phyloP scores from a whole-genome alignment of 768 basidiomycete genomes.

The Rhizopogon roseolus region DNA sequence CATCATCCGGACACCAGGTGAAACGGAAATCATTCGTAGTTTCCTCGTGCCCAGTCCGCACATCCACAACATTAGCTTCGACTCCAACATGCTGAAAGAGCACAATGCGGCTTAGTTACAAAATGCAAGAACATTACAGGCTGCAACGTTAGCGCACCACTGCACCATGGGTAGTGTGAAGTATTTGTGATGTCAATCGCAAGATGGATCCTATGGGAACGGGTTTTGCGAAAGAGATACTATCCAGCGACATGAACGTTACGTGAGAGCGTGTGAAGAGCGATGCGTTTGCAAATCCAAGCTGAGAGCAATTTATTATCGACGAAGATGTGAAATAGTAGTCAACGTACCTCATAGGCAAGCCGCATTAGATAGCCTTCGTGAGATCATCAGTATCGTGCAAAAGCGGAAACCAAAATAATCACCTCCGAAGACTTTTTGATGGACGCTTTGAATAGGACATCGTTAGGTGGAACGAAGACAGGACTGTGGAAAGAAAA shows the following conservation, averaged over 20 bases:
- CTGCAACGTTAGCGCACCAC: slow-evolving; percentile 41
- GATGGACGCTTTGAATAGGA: slow-evolving; percentile 52
- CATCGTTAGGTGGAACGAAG: background rate
- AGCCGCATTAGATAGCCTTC: slow-evolving; percentile 55
- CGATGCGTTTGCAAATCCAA: slow-evolving; percentile 68
- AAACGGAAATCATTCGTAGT: slow-evolving; percentile 76
- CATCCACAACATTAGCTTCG: slow-evolving; percentile 66
- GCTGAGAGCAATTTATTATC: slow-evolving; percentile 30
- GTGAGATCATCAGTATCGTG: background rate
- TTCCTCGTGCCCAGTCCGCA: slow-evolving; percentile 56
- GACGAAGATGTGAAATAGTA: background rate
- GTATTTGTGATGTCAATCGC: slow-evolving; percentile 63
- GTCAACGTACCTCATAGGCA: slow-evolving; percentile 56
- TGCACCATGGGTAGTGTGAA: slow-evolving; percentile 50
- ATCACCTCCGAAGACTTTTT: slow-evolving; percentile 77
- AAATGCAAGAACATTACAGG: slow-evolving; percentile 4
- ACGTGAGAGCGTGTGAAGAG: slow-evolving; percentile 65
- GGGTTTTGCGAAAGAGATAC: slow-evolving; percentile 73
- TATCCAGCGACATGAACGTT: slow-evolving; percentile 73
- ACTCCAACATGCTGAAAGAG: slow-evolving; percentile 60
- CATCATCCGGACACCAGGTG: slow-evolving; percentile 56
- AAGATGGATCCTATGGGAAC: slow-evolving; percentile 85
- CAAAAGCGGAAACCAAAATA: background rate
- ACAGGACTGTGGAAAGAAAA: slow-evolving; percentile 1
- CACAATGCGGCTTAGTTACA: background rate